Conservation (phyloP, 2,329 filamentous ascomycete genomes). For the Botrytis medusae region DNA sequence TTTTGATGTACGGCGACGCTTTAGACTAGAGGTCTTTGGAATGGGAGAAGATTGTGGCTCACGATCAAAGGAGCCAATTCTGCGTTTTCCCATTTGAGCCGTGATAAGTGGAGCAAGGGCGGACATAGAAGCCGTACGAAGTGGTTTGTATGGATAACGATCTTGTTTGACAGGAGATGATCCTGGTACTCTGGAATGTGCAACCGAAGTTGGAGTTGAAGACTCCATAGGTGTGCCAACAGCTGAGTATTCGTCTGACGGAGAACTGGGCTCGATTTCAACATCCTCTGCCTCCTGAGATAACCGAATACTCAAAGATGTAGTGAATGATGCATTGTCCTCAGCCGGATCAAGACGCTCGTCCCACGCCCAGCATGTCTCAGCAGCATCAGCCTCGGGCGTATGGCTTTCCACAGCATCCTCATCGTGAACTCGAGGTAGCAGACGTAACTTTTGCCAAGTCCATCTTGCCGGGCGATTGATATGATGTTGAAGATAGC, state of each 20-base stretch:
- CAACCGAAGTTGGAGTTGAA: conserved; percentile 34
- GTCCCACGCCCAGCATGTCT: conserved; percentile 68
- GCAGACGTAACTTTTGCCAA: conserved; percentile 66
- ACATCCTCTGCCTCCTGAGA: conserved; percentile 40
- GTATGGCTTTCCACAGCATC: conserved; percentile 48
- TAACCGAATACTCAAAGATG: conserved; percentile 46
- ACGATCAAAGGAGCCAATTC: conserved; percentile 47
- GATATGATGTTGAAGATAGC: conserved; percentile 64
- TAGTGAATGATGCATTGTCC: conserved; percentile 40
- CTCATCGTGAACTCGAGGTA: conserved; percentile 57
- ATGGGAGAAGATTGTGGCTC: conserved; percentile 33
- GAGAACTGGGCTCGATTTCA: conserved; percentile 31
- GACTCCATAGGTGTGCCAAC: conserved; percentile 34
- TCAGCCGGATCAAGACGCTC: conserved; percentile 32
- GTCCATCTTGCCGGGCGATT: conserved; percentile 54
- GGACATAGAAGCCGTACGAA: conserved; percentile 56
- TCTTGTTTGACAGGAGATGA: conserved; percentile 34
- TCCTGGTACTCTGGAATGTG: conserved; percentile 3
- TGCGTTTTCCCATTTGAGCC: conserved; percentile 43
- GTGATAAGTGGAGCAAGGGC: conserved; percentile 45
- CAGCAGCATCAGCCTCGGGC: conserved; percentile 60
- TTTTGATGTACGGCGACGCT: conserved; percentile 47
- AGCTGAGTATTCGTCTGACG: conserved; percentile 39
- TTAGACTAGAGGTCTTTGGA: conserved; percentile 25
- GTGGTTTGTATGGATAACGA: conserved; percentile 45